Conservation (phyloP, 495 filamentous ascomycete genomes). For the Podospora bellae-mahoneyi region DNA sequence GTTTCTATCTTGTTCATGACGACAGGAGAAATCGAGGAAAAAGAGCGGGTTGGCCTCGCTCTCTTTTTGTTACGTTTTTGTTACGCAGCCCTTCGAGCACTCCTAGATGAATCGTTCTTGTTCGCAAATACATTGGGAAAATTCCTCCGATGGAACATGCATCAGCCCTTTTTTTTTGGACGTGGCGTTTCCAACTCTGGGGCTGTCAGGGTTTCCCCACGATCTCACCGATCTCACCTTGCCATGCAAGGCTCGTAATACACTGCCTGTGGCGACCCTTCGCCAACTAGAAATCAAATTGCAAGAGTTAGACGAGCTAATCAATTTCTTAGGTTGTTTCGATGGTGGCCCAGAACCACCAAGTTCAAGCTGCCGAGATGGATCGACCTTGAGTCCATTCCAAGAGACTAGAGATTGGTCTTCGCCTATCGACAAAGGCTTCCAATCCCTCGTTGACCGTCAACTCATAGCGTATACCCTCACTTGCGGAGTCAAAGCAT, state of each 20-base stretch:
- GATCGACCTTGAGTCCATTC: neutral
- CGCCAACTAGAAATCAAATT: neutral
- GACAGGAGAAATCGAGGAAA: neutral
- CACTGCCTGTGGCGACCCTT: conserved; percentile 9
- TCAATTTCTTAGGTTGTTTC: neutral
- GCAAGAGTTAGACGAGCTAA: neutral
- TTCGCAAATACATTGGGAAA: neutral
- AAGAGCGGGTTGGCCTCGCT: neutral
- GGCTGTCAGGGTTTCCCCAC: conserved; percentile 28
- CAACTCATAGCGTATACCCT: neutral
- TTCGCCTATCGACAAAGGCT: neutral
- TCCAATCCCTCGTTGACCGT: neutral
- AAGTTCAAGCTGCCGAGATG: neutral
- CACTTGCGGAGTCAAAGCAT: neutral
- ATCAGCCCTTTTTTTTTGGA: neutral
- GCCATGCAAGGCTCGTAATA: conserved; percentile 9
- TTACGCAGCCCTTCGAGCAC: neutral
- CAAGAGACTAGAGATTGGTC: neutral
- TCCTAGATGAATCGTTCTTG: neutral
- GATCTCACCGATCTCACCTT: conserved; percentile 19
- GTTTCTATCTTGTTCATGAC: no score
- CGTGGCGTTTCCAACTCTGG: neutral
- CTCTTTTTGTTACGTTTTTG: neutral
- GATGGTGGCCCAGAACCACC: neutral
- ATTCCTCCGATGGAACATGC: neutral